Percentiles rank a stretch among this genome's conserved stretches.
phyloP scores from a whole-genome alignment of 169 alveolate genomes.

The Plasmodium inui region DNA sequence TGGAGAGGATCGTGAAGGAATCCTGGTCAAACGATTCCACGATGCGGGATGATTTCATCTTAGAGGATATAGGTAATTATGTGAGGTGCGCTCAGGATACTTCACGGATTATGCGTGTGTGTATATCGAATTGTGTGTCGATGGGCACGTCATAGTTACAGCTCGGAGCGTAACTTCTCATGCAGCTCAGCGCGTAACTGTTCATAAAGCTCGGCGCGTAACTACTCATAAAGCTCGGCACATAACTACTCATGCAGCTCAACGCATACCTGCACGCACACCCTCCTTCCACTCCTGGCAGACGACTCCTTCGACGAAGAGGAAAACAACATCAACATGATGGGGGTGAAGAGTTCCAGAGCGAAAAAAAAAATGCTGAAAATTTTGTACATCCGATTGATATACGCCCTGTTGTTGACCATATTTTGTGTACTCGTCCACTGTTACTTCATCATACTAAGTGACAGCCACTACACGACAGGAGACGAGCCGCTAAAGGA shows the following conservation, averaged over 20 bases:
- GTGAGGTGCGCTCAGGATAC: neutral
- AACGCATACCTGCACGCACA: neutral
- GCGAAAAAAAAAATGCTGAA: slow-evolving; percentile 12
- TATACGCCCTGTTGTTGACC: slow-evolving; percentile 32
- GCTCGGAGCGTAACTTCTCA: neutral
- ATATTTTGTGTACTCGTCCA: slow-evolving; percentile 55
- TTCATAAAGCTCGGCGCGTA: neutral
- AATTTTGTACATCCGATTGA: slow-evolving; percentile 35
- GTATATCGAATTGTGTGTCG: neutral
- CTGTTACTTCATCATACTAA: slow-evolving; percentile 56
- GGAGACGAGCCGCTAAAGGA: slow-evolving; percentile 78
- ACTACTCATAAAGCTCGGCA: neutral
- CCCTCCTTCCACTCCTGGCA: neutral
- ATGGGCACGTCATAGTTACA: neutral
- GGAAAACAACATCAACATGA: neutral
- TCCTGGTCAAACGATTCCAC: neutral
- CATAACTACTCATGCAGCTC: neutral
- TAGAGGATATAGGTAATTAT: slow-evolving; percentile 24
- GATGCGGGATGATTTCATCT: slow-evolving; percentile 7
- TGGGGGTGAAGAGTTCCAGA: slow-evolving; percentile 2
- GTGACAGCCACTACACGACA: slow-evolving; percentile 56
- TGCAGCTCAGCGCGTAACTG: neutral
- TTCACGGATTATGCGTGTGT: neutral
- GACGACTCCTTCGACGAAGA: neutral
- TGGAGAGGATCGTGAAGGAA: neutral